Evolutionary conservation across 2,329 filamentous ascomycete species (phyloP), one percentile per base, ranked within the genome.

Genomic region (Sporothrix mexicana): DNA sequence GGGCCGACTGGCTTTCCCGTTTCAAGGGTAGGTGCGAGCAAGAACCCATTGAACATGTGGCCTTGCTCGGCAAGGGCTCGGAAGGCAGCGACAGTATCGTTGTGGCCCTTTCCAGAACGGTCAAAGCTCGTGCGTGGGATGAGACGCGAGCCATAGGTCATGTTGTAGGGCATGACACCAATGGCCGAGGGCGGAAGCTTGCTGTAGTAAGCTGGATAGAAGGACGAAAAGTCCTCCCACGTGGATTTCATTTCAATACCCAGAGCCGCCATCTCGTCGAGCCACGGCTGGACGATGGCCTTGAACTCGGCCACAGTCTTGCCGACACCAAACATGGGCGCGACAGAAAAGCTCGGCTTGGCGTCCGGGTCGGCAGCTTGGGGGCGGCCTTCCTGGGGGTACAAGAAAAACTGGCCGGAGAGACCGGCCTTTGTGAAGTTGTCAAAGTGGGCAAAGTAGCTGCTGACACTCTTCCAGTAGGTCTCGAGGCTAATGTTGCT

Each of bases 401-500:
- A 70, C 30, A 73, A 25, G 45, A 69, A 69, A 15, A 73, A 73
- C 64, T 73, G 55, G 10, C 62, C 66, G 7, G 45, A 73, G 2
- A 73, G 69, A 7, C 72, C 62, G 15, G 67, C 30, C 15, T 49
- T 20, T 3, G 68, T 71, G 45, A 69, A 69, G 51, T 69, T 68
- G 25, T 45, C 62, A 36, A 55, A 69, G 20, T 69, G 59, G 55
- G 61, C 53, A 61, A 69, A 73, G n/a, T 71, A 70, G 43, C 72
- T 70, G 20, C 17, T 8, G 17, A 30, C 62, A 51, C 71, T 49
- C 17, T 23, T 7, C 71, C 71, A 81, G 2, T 81, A 79, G 0
- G 79, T 74, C 72, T 83, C 75, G 64, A 83, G 80, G 55, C 74
- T 78, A 30, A 79, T 77, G 72, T 81, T 81, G 73, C 80, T 80